Evolutionary conservation across 2,329 filamentous ascomycete species (phyloP).

Genomic region (Cladosporium phlei): DNA sequence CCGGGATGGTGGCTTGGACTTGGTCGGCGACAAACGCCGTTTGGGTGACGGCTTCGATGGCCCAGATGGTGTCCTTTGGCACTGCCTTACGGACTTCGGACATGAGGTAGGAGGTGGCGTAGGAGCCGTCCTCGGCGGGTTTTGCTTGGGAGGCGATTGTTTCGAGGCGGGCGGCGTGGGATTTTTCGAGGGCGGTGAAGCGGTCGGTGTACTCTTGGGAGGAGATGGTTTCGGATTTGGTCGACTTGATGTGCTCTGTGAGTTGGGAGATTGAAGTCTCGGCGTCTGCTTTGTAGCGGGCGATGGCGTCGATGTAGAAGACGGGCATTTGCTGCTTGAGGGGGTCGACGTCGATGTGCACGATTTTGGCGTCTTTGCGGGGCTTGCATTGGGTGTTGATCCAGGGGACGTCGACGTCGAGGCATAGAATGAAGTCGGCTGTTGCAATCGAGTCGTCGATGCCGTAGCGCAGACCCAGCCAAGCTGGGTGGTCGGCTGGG

Average conservation of each 20-base stretch:
- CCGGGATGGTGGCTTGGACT: conserved; percentile 61
- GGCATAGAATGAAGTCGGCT: conserved; percentile 77
- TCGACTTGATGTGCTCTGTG: conserved; percentile 51
- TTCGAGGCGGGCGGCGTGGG: conserved; percentile 56
- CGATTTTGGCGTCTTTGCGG: conserved; percentile 52
- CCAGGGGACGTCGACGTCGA: conserved; percentile 92
- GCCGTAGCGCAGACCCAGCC: conserved; percentile 64
- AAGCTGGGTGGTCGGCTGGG: conserved; percentile 60
- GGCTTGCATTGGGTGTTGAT: conserved; percentile 71
- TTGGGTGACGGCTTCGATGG: conserved; percentile 73
- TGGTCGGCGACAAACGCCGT: conserved; percentile 65
- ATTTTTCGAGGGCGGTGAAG: conserved; percentile 52
- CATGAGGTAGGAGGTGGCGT: conserved; percentile 57
- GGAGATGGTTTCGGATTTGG: conserved; percentile 40
- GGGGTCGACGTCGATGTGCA: conserved; percentile 63
- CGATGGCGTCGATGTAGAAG: conserved; percentile 52
- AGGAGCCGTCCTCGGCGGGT: conserved; percentile 58
- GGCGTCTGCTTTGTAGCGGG: conserved; percentile 49
- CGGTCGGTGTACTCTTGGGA: conserved; percentile 32
- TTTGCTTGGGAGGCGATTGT: conserved; percentile 55
- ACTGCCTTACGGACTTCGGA: conserved; percentile 51
- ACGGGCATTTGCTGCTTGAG: conserved; percentile 60
- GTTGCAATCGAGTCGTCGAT: conserved; percentile 66
- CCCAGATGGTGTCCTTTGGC: conserved; percentile 66
- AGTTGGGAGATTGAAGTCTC: conserved; percentile 51